A percentile compares a stretch with the other conserved stretches of the same genome.
Evolutionary conservation across 179 eudicot species (phyloP).

Genomic region (Patellifolia procumbens): DNA sequence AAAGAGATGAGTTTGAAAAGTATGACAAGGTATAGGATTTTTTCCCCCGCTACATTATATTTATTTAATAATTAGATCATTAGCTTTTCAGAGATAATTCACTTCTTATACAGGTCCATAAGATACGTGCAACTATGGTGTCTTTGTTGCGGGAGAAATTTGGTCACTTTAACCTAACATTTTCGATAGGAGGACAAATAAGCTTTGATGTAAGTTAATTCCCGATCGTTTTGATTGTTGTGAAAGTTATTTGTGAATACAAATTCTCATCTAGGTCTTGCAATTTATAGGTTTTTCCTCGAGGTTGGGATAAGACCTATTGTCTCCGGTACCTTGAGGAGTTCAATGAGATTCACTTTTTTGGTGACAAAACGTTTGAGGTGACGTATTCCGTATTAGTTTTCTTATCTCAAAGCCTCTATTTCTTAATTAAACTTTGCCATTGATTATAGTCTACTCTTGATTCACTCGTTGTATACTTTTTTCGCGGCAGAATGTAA

Average conservation of each 20-base stretch:
- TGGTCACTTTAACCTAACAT: slow-evolving; percentile 75
- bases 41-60: neutral
- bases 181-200: slow-evolving; percentile 94
- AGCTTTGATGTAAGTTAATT: slow-evolving; percentile 80
- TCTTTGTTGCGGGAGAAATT: slow-evolving; percentile 83
- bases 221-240: slow-evolving; percentile 3
- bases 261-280: neutral
- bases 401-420: neutral
- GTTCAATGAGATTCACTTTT: slow-evolving; percentile 82
- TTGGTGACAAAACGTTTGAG: slow-evolving; percentile 98
- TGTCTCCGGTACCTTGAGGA: slow-evolving; percentile 77
- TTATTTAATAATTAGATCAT: neutral
- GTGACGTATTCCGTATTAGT: slow-evolving; percentile 30
- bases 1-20: slow-evolving; percentile 89
- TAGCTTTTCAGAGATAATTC: neutral
- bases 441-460: neutral
- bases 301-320: slow-evolving; percentile 97
- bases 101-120: slow-evolving; percentile 54
- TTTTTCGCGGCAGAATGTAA: neutral
- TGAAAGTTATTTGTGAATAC: neutral
- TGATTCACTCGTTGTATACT: neutral
- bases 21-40: slow-evolving; percentile 70
- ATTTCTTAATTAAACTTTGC: neutral
- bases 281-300: slow-evolving; percentile 74
- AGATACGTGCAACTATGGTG: slow-evolving; percentile 80